Evolutionary conservation across 768 basidiomycete species (phyloP).

Genomic region (Crassisporium funariophilum): DNA sequence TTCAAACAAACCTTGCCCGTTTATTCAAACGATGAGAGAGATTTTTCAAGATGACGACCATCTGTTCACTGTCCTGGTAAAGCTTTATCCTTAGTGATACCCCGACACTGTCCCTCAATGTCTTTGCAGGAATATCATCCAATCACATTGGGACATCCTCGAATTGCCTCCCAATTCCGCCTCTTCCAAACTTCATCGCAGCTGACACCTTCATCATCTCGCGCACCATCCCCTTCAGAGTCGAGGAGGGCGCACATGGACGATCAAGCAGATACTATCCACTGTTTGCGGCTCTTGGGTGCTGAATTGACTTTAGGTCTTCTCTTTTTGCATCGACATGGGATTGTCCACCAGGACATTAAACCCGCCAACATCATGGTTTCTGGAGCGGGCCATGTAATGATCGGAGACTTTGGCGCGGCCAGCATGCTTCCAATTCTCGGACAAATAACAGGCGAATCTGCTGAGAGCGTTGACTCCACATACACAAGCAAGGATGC

Average conservation of each 20-base stretch:
- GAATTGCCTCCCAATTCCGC: slow-evolving; percentile 27
- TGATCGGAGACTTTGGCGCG: slow-evolving; percentile 68
- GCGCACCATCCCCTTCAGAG: too few relatives aligned
- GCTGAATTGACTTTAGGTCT: slow-evolving; percentile 37
- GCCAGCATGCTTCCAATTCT: slow-evolving; percentile 34
- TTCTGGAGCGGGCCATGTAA: slow-evolving; percentile 45
- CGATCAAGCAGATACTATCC: neutral
- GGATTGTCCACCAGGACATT: slow-evolving; percentile 71
- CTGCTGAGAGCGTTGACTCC: neutral
- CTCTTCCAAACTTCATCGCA: slow-evolving; percentile 1
- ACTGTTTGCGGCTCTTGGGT: slow-evolving; percentile 29
- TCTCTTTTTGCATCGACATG: slow-evolving; percentile 51
- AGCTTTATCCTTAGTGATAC: neutral
- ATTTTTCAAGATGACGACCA: neutral
- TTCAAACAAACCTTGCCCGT: slow-evolving; percentile 6
- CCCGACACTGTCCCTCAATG: neutral
- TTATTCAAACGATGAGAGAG: slow-evolving; percentile 8
- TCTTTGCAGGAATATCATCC: slow-evolving; percentile 32
- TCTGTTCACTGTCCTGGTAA: neutral
- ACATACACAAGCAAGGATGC: neutral
- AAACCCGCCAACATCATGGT: slow-evolving; percentile 68
- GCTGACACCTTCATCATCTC: neutral
- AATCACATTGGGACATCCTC: slow-evolving; percentile 29
- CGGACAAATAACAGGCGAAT: neutral
- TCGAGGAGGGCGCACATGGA: neutral